phyloP scores from a whole-genome alignment of 2,329 filamentous ascomycete genomes.

The Gaeumannomyces tritici region DNA sequence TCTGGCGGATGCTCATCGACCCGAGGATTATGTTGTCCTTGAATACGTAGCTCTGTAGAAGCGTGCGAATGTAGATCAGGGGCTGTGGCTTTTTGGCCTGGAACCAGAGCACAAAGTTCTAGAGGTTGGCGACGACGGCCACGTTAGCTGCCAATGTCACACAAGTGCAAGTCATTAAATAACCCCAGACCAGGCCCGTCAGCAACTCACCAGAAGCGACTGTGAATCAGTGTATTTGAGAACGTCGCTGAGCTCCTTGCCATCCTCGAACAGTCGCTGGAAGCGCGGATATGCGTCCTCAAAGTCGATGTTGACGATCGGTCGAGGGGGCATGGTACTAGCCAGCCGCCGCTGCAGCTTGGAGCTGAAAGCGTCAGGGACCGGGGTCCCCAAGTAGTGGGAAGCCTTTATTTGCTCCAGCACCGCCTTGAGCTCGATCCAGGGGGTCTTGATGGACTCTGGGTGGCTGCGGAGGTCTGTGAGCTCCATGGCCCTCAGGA shows the following conservation, averaged over 20 bases:
- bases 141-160: background rate
- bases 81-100: constrained; percentile 75
- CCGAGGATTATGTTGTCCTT: constrained; percentile 62
- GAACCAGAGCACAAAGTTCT: constrained; percentile 68
- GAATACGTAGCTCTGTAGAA: constrained; percentile 69
- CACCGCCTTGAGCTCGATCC: constrained; percentile 39
- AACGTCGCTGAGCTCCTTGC: constrained; percentile 56
- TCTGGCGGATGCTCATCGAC: constrained; percentile 56
- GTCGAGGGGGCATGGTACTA: constrained; percentile 85
- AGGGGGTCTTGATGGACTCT: constrained; percentile 37
- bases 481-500: constrained; percentile 46
- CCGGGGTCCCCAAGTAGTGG: constrained; percentile 50
- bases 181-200: too few species aligned
- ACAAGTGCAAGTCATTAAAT: too few species aligned
- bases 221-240: constrained; percentile 59
- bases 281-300: constrained; percentile 64
- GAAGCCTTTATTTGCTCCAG: constrained; percentile 50
- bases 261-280: constrained; percentile 61
- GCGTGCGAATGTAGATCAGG: constrained; percentile 70
- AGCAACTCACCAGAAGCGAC: constrained; percentile 52
- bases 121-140: background rate
- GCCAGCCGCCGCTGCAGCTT: constrained; percentile 88
- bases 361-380: constrained; percentile 75
- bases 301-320: constrained; percentile 70
- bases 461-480: constrained; percentile 32